Percentiles rank a stretch among this genome's conserved stretches.
These are phyloP conservation scores for Rhododendron ferrugineum DNA, from an alignment of 148 eudicot genomes.

Conservation along the genomic window DNA sequence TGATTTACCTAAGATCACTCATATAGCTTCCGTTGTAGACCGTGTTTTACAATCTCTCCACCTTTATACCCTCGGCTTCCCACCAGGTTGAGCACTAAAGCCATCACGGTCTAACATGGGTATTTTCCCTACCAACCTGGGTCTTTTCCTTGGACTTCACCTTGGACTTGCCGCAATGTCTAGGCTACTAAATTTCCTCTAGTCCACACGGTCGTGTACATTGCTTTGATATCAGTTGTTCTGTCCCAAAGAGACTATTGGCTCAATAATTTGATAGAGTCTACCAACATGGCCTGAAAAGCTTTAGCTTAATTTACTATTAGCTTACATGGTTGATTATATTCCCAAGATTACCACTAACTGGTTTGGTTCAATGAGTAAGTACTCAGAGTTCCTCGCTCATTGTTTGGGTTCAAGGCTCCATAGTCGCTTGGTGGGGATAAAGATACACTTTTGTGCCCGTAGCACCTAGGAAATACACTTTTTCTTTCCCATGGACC, in stretches of 20 bases:
- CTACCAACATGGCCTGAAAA: neutral
- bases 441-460: no score
- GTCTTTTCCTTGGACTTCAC: neutral
- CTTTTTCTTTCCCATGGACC: no score
- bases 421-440: no score
- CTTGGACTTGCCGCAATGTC: neutral
- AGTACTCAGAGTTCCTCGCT: no score
- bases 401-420: no score
- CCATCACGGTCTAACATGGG: neutral
- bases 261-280: neutral
- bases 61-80: neutral
- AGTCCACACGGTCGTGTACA: neutral
- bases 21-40: neutral
- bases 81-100: neutral
- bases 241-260: neutral
- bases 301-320: neutral
- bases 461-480: no score
- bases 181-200: no score
- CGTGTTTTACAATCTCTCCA: no score
- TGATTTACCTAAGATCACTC: neutral
- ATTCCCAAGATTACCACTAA: no score
- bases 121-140: neutral
- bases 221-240: neutral
- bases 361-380: no score
- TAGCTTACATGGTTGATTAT: neutral